These are phyloP conservation scores for Chytriomyces sp. DNA, from an alignment of 192 early-diverging fungal genomes.

Conservation along the genomic window DNA sequence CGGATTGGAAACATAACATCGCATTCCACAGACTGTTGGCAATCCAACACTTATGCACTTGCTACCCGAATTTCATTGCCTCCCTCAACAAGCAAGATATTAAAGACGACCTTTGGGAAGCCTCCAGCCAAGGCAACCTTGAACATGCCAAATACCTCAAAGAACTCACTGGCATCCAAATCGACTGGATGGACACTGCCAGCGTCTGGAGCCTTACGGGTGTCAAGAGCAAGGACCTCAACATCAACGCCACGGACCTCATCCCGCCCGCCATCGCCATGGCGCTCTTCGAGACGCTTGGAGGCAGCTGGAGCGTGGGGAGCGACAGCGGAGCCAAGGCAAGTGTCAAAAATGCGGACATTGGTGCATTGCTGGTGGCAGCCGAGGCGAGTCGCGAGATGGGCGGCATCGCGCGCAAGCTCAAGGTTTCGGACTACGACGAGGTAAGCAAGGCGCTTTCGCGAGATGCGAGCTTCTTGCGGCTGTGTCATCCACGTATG, in stretches of 20 bases:
- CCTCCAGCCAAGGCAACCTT: constrained; percentile 4
- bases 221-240: not conserved
- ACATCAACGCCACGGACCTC: not conserved
- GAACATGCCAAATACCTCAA: constrained; percentile 15
- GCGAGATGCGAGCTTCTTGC: constrained; percentile 10
- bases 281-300: constrained; percentile 25
- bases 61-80: not conserved
- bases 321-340: not conserved
- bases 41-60: constrained; percentile 5
- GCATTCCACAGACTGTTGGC: not conserved
- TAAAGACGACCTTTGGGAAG: constrained; percentile 7
- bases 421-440: constrained; percentile 16
- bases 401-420: not conserved
- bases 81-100: not conserved
- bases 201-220: constrained; percentile 3
- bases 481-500: constrained; percentile 14
- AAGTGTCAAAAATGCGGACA: not conserved
- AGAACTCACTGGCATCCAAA: constrained; percentile 6
- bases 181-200: constrained; percentile 28
- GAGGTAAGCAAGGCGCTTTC: constrained; percentile 4
- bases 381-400: constrained; percentile 7
- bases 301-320: constrained; percentile 10
- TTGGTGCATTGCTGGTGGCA: constrained; percentile 24
- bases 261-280: constrained; percentile 22
- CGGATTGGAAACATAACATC: not conserved